Evolutionary conservation across 148 eudicot genomes (phyloP).

Genomic region (Polygonum maritimum): DNA sequence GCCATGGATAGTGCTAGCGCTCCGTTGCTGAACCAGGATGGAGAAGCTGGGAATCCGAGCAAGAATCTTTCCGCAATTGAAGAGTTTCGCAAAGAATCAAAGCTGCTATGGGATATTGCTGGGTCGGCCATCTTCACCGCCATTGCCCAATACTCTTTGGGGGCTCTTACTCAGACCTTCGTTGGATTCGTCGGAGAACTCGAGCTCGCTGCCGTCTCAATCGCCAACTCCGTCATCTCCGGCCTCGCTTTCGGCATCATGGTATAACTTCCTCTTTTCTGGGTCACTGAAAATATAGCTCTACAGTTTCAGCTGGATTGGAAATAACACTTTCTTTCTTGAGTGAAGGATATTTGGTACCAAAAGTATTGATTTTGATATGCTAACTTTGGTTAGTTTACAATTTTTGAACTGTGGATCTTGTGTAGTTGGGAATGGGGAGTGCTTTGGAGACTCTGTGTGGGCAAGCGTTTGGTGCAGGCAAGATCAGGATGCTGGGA

Average conservation of each 20-base stretch:
- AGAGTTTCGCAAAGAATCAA: constrained; percentile 22
- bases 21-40: constrained; percentile 4
- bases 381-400: too few species aligned
- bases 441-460: constrained; percentile 55
- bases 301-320: too few species aligned
- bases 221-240: constrained; percentile 30
- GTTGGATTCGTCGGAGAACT: constrained; percentile 24
- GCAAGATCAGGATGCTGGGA: constrained; percentile 39
- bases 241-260: constrained; percentile 33
- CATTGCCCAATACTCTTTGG: constrained; percentile 29
- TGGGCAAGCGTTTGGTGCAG: constrained; percentile 57
- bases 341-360: too few species aligned
- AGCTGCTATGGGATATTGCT: constrained; percentile 24
- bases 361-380: too few species aligned
- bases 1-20: not conserved
- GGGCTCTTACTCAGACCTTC: constrained; percentile 31
- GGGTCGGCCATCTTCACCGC: constrained; percentile 28
- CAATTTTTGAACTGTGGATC: not conserved
- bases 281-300: not conserved
- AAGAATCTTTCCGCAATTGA: not conserved
- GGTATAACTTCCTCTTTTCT: constrained; percentile 16
- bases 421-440: constrained; percentile 46
- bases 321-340: too few species aligned
- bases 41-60: not conserved
- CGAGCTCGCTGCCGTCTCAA: constrained; percentile 35